Evolutionary conservation across 352 stramenopile species (phyloP).

Genomic region (Globisporangium parvum): DNA sequence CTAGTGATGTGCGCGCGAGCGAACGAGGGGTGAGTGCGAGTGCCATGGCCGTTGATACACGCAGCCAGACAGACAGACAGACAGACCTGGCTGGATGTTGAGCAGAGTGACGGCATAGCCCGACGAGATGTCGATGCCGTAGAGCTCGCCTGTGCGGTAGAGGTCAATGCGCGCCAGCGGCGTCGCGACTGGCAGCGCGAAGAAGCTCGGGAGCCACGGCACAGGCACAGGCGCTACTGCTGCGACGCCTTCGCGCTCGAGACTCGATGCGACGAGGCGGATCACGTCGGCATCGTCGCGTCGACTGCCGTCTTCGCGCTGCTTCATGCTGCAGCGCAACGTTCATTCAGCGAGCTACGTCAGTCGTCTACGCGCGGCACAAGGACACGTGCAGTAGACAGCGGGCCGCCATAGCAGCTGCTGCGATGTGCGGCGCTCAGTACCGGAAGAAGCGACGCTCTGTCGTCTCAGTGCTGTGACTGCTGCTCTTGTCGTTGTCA

Average conservation of each 20-base stretch:
- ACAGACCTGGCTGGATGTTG: constrained; percentile 38
- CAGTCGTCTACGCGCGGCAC: neutral
- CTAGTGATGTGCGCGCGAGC: neutral
- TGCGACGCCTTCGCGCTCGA: constrained; percentile 6
- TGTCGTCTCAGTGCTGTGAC: constrained; percentile 12
- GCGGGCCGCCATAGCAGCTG: no score
- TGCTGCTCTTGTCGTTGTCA: constrained; percentile 1
- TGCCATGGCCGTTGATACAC: neutral
- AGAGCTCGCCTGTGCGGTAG: constrained; percentile 54
- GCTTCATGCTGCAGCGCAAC: constrained; percentile 5
- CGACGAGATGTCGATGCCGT: constrained; percentile 81
- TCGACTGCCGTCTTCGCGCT: neutral
- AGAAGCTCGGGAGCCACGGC: constrained; percentile 57
- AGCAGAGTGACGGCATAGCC: constrained; percentile 65
- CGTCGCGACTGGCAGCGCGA: constrained; percentile 40
- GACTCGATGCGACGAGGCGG: constrained; percentile 1
- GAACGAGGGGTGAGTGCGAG: neutral
- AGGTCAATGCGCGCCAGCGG: constrained; percentile 38
- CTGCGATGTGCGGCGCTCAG: neutral
- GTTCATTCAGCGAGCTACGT: neutral
- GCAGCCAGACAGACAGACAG: neutral
- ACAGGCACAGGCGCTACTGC: constrained; percentile 17
- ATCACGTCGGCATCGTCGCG: constrained; percentile 9
- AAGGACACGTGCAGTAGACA: no score
- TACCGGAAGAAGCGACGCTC: constrained; percentile 63